Conservation (phyloP, 225 moss, liverwort and hornwort species). For the Marchantia polymorpha region DNA sequence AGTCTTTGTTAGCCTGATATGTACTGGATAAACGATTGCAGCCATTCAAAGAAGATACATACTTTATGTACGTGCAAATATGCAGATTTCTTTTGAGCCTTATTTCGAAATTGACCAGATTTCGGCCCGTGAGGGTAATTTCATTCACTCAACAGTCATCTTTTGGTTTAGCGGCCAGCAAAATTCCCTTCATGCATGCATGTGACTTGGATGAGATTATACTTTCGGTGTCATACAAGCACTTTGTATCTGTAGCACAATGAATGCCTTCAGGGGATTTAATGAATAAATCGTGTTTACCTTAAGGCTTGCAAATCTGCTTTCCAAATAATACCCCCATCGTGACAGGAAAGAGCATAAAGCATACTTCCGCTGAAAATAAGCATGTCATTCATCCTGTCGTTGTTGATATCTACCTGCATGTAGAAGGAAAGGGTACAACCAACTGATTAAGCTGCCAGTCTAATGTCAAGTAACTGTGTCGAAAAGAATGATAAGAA, state of each 20-base stretch:
- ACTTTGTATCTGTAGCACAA: background rate
- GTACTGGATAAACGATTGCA: no score
- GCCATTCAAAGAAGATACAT: no score
- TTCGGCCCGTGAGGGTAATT: no score
- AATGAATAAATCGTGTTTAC: conserved; percentile 27
- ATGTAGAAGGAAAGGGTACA: conserved; percentile 5
- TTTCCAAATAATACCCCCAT: conserved; percentile 77
- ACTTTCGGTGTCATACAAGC: background rate
- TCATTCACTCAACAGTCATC: no score
- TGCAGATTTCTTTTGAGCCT: no score
- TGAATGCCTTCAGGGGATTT: background rate
- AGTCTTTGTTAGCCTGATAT: no score
- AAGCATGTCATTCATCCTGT: conserved; percentile 70
- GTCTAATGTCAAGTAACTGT: background rate
- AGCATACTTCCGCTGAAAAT: conserved; percentile 68
- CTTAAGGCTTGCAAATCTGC: conserved; percentile 52
- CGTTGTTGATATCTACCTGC: conserved; percentile 78
- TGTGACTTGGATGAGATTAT: background rate
- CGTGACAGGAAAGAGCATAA: conserved; percentile 71
- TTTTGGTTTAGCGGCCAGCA: no score
- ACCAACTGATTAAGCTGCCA: background rate
- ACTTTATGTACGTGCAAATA: no score
- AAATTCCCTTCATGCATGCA: background rate
- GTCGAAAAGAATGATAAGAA: background rate
- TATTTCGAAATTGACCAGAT: no score